These are phyloP conservation scores for Epithele typhae DNA, from an alignment of 768 basidiomycete species.

Conservation along the genomic window DNA sequence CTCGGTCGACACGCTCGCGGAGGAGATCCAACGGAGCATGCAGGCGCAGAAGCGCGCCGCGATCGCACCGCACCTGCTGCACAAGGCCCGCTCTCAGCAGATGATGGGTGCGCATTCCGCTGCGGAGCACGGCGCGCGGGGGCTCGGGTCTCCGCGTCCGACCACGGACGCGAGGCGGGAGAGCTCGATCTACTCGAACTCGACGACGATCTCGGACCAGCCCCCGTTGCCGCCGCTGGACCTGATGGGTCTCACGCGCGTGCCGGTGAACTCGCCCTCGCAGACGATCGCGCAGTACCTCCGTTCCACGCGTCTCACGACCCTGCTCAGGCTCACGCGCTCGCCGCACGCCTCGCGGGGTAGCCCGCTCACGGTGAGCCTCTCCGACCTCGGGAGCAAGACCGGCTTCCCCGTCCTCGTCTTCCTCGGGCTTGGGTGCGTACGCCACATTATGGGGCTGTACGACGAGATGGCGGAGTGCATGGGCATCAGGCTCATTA, in stretches of 20 bases:
- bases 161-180: constrained; percentile 19
- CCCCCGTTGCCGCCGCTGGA: constrained; percentile 22
- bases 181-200: constrained; percentile 25
- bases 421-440: constrained; percentile 91
- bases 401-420: constrained; percentile 87
- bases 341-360: constrained; percentile 75
- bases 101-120: constrained; percentile 15
- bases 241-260: constrained; percentile 29
- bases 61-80: constrained; percentile 24
- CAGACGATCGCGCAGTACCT: constrained; percentile 84
- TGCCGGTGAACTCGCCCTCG: constrained; percentile 48
- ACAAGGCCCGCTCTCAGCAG: constrained; percentile 24
- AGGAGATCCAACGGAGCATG: constrained; percentile 72
- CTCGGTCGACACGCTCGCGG: constrained; percentile 83
- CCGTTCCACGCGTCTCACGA: constrained; percentile 82
- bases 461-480: constrained; percentile 96
- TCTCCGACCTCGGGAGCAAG: constrained; percentile 88
- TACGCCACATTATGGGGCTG: constrained; percentile 89
- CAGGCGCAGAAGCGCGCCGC: constrained; percentile 46
- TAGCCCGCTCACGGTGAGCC: constrained; percentile 75
- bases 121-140: constrained; percentile 2
- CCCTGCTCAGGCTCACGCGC: constrained; percentile 71
- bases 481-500: constrained; percentile 82
- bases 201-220: constrained; percentile 23
- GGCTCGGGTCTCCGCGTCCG: constrained; percentile 15